Base-by-base conservation (phyloP, 2,329 filamentous ascomycete genomes). In the Alternaria sp. region DNA sequence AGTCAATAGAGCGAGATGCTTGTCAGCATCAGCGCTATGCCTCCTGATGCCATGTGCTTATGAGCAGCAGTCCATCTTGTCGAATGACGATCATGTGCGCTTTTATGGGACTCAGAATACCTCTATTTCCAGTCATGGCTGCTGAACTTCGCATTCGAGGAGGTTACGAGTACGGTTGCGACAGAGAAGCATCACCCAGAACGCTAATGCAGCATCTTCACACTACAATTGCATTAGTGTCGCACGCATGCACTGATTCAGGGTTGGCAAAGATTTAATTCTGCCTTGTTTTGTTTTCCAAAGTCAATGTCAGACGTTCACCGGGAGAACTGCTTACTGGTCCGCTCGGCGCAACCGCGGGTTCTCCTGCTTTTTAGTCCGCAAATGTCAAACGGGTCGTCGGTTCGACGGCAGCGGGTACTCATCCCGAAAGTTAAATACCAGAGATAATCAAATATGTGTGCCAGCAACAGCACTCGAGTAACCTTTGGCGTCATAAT, bases 161-260 rank as follows among this genome's bases (percentile, higher is more conserved):
- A 50, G 5, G 34, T 42, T 23, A 29, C 44, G 45, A 54, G 48
- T 58, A 23, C 55, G 34, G 46, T 44, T 44, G 26, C 54, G 39
- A 52, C 31, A 54, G 29, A 61, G 41, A 54, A 65, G 63, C 58
- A 60, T 63, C 61, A 61, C 51, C 54, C 54, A 56, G 42, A 51
- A 51, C 55, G 54, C 63, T 66, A 66, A 58, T 63, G 58, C 61
- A 60, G 58, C 51, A 61, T 54, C 53, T 48, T 56, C 51, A 56
- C 59, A 59, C 62, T 54, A 64, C 53, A 34, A 52, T 36, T 41
- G 36, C 52, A 31, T 45, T 53, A 60, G 46, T 54, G 55, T 42
- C 23, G 50, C 54, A 29, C 52, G 48, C 51, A 34, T 51, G 49
- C 46, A 33, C 60, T 56, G 39, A 46, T 39, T 42, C 54, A 26